Evolutionary conservation across 768 basidiomycete genomes (phyloP).

Genomic region (Chalciporus sphaerocephalus): DNA sequence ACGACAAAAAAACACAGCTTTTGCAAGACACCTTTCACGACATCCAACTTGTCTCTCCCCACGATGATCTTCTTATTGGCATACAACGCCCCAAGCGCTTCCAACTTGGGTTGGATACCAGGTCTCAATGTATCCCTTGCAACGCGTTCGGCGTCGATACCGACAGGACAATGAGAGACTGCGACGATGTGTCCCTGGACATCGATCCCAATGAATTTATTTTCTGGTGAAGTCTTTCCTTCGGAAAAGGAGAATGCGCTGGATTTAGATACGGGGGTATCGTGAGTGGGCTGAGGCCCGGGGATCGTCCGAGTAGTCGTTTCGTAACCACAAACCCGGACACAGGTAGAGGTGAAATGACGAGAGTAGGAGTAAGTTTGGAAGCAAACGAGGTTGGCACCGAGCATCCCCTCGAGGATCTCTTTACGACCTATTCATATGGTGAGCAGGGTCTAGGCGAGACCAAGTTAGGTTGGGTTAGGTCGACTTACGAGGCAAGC

Average conservation of each 20-base stretch:
- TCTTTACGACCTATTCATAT: slow-evolving; percentile 70
- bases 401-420: slow-evolving; percentile 96
- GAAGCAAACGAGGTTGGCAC: slow-evolving; percentile 95
- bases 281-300: neutral
- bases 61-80: slow-evolving; percentile 98
- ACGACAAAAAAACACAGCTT: slow-evolving; percentile 50
- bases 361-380: slow-evolving; percentile 95
- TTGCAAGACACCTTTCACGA: slow-evolving; percentile 97
- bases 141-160: slow-evolving; percentile 90
- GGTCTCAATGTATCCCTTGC: slow-evolving; percentile 76
- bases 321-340: slow-evolving; percentile 95
- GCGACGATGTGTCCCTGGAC: slow-evolving; percentile 79
- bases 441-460: slow-evolving; percentile 4
- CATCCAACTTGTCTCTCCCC: slow-evolving; percentile 94
- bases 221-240: slow-evolving; percentile 4
- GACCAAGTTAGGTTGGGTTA: neutral
- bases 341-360: slow-evolving; percentile 91
- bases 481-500: slow-evolving; percentile 73
- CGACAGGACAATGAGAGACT: slow-evolving; percentile 90
- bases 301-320: slow-evolving; percentile 39
- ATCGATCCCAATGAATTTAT: slow-evolving; percentile 55
- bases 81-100: slow-evolving; percentile 77
- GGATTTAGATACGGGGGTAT: slow-evolving; percentile 6
- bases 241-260: slow-evolving; percentile 5
- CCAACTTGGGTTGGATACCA: slow-evolving; percentile 86